These are phyloP conservation scores for Lactarius indigo DNA, from an alignment of 768 basidiomycete species.

Conservation along the genomic window DNA sequence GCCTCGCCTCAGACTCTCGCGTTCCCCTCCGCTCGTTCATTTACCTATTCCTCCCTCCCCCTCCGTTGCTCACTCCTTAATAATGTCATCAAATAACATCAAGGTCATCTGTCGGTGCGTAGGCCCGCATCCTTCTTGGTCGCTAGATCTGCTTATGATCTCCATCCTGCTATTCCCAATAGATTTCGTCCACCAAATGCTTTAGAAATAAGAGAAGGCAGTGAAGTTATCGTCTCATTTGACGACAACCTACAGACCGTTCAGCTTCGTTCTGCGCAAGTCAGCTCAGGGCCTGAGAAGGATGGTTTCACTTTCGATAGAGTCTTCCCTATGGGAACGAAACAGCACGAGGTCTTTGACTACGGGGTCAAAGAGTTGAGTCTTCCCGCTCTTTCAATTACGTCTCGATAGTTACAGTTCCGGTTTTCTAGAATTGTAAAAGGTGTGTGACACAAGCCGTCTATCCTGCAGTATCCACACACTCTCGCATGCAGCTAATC, in stretches of 20 bases:
- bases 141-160: constrained; percentile 10
- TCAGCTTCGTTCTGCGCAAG: constrained; percentile 65
- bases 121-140: constrained; percentile 16
- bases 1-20: constrained; percentile 4
- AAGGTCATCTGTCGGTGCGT: constrained; percentile 98
- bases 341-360: constrained; percentile 94
- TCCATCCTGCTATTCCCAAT: constrained; percentile 6
- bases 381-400: not conserved
- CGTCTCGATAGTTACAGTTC: constrained; percentile 4
- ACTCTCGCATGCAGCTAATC: constrained; percentile 10
- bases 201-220: constrained; percentile 82
- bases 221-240: constrained; percentile 87
- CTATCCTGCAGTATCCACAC: not conserved
- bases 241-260: constrained; percentile 84
- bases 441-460: constrained; percentile 43
- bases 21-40: constrained; percentile 5
- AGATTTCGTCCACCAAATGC: constrained; percentile 96
- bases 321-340: constrained; percentile 88
- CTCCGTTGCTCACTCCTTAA: constrained; percentile 1
- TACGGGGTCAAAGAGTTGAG: constrained; percentile 97
- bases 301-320: constrained; percentile 98
- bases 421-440: constrained; percentile 69
- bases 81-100: constrained; percentile 79
- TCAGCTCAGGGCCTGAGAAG: constrained; percentile 83
- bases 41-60: not conserved